Evolutionary conservation across 1,284 basidiomycete species (phyloP).

Genomic region (Peniophora sp.): DNA sequence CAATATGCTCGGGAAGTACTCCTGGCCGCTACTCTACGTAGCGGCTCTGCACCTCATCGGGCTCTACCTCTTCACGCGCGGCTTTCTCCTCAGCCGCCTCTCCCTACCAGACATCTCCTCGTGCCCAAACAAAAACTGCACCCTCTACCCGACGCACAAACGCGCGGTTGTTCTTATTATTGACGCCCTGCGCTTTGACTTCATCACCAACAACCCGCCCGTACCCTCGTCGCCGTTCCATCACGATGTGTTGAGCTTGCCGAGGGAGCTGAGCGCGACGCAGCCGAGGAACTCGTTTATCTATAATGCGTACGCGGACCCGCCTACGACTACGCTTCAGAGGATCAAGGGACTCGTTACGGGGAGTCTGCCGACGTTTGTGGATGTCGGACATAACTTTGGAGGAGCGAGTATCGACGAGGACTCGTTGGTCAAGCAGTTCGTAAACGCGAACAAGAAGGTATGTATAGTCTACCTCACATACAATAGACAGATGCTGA

Average conservation of each 20-base stretch:
- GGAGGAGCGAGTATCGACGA: conserved; percentile 80
- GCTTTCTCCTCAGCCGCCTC: conserved; percentile 81
- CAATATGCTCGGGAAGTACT: no score
- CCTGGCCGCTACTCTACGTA: conserved; percentile 10
- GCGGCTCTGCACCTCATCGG: conserved; percentile 42
- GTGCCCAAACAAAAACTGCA: conserved; percentile 39
- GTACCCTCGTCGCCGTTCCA: conserved; percentile 59
- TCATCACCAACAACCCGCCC: conserved; percentile 70
- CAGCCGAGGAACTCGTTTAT: conserved; percentile 73
- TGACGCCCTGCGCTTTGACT: conserved; percentile 93
- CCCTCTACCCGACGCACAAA: conserved; percentile 59
- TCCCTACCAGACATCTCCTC: conserved; percentile 58
- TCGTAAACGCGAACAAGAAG: conserved; percentile 45
- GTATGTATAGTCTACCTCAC: conserved; percentile 30
- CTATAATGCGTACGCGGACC: conserved; percentile 87
- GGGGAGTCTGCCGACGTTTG: conserved; percentile 92
- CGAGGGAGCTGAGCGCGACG: conserved; percentile 55
- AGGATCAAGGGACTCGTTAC: conserved; percentile 94
- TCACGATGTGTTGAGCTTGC: conserved; percentile 79
- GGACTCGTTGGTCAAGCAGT: conserved; percentile 74
- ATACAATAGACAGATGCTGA: background rate
- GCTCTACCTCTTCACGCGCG: conserved; percentile 78
- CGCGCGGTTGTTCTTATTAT: conserved; percentile 84
- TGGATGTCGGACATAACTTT: conserved; percentile 92
- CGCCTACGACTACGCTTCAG: conserved; percentile 94